A percentile compares a stretch with the other conserved stretches of the same genome.
These are phyloP conservation scores for Pseudevernia furfuracea DNA, from an alignment of 495 filamentous ascomycete genomes.

Conservation along the genomic window DNA sequence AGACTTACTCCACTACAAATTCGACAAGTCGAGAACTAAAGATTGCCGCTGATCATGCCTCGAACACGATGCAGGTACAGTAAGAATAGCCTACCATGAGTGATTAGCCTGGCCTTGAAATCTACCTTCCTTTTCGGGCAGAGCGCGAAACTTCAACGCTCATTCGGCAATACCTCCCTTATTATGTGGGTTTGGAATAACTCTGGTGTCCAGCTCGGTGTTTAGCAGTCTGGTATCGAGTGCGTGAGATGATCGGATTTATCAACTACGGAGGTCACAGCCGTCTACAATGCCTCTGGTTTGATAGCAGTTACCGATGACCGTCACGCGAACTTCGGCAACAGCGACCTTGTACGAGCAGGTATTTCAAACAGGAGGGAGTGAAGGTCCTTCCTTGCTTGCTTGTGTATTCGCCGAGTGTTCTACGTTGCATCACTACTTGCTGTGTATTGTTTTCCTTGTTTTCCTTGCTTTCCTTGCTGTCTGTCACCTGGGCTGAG, in stretches of 20 bases:
- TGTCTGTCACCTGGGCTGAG: not conserved
- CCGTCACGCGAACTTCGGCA: not conserved
- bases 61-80: not conserved
- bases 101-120: not conserved
- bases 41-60: slow-evolving; percentile 1
- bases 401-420: not conserved
- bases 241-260: too few relatives aligned
- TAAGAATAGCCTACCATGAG: not conserved
- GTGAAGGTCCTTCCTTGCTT: not conserved
- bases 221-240: not conserved
- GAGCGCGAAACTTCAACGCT: not conserved
- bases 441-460: not conserved
- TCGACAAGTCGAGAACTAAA: not conserved
- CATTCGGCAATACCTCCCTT: slow-evolving; percentile 13
- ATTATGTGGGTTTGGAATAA: not conserved
- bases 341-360: not conserved
- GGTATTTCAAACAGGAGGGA: not conserved
- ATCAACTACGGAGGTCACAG: not conserved
- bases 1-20: not conserved
- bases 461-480: too few relatives aligned
- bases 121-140: slow-evolving; percentile 10
- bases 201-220: not conserved
- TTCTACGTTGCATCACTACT: not conserved
- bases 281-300: not conserved
- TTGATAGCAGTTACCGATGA: not conserved